Percentiles rank a stretch among this genome's conserved stretches.
These are phyloP conservation scores for Dactylonectria macrodidyma DNA, from an alignment of 2,329 filamentous ascomycete genomes.

Conservation along the genomic window DNA sequence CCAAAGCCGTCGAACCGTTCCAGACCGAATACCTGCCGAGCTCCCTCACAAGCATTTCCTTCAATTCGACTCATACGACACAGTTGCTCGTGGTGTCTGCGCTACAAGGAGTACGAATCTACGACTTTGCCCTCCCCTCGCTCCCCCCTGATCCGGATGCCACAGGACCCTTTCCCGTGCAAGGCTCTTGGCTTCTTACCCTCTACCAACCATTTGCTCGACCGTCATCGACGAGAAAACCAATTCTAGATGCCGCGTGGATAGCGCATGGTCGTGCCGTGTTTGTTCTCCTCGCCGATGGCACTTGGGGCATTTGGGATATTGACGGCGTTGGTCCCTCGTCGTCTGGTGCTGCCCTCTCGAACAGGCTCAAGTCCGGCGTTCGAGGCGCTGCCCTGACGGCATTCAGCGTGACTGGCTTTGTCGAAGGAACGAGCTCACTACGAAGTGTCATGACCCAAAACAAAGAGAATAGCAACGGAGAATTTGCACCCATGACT, in stretches of 20 bases:
- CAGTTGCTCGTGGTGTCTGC: conserved; percentile 72
- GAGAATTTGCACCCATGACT: conserved; percentile 75
- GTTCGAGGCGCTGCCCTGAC: conserved; percentile 72
- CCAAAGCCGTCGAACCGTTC: conserved; percentile 63
- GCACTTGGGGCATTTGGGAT: conserved; percentile 79
- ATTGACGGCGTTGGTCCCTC: conserved; percentile 71
- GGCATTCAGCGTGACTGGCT: conserved; percentile 70
- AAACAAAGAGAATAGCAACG: conserved; percentile 55
- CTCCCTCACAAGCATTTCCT: conserved; percentile 69
- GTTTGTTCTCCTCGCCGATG: conserved; percentile 72
- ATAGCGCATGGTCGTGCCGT: conserved; percentile 73
- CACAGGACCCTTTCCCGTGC: conserved; percentile 66
- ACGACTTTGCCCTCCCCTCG: conserved; percentile 71
- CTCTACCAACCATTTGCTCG: conserved; percentile 71
- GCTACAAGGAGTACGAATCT: conserved; percentile 71
- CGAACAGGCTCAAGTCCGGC: conserved; percentile 66
- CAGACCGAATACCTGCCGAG: conserved; percentile 72
- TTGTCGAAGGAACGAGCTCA: conserved; percentile 72
- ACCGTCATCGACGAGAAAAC: conserved; percentile 67
- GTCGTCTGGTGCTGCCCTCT: conserved; percentile 57
- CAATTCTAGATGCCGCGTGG: conserved; percentile 75
- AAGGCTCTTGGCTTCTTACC: conserved; percentile 76
- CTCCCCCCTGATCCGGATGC: conserved; percentile 67
- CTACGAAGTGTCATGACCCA: conserved; percentile 60
- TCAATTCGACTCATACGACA: conserved; percentile 72